Percentiles rank a stretch among this genome's conserved stretches.
These are phyloP conservation scores for Solanum virginianum DNA, from an alignment of 257 asterid genomes.

Conservation along the genomic window DNA sequence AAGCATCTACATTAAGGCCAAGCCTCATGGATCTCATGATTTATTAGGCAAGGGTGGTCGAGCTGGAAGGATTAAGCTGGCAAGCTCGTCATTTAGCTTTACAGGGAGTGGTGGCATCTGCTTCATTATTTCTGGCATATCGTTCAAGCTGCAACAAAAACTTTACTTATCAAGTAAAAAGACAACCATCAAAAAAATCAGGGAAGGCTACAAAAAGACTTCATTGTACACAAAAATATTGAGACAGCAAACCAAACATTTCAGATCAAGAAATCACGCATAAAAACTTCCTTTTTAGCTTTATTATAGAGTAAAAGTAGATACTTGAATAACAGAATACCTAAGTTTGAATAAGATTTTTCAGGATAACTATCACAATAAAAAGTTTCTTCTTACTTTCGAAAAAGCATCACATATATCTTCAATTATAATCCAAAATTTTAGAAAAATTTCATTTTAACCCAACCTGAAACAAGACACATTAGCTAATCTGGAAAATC, in stretches of 20 bases:
- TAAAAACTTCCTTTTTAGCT: neutral
- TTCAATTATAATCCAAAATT: neutral
- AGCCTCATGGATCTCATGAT: constrained; percentile 17
- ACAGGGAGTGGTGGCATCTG: constrained; percentile 93
- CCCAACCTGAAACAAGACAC: neutral
- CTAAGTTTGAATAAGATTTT: neutral
- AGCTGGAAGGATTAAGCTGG: constrained; percentile 47
- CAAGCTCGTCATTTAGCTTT: constrained; percentile 70
- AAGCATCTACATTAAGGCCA: constrained; percentile 1
- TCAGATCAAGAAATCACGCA: neutral
- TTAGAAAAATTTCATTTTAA: neutral
- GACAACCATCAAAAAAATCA: neutral
- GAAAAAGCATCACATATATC: neutral
- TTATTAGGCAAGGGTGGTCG: constrained; percentile 25
- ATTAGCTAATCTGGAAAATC: neutral
- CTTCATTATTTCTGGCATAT: constrained; percentile 70
- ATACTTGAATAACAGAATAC: neutral
- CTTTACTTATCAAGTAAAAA: neutral
- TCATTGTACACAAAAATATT: neutral
- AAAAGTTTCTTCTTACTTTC: neutral
- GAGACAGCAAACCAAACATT: neutral
- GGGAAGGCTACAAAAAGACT: neutral
- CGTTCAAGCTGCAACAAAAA: constrained; percentile 36
- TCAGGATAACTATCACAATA: neutral
- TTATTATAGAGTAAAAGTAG: neutral